Percentiles rank a stretch among this genome's conserved stretches.
These are phyloP conservation scores for Thamnidium elegans DNA, from an alignment of 192 early-diverging fungal species.

Conservation along the genomic window DNA sequence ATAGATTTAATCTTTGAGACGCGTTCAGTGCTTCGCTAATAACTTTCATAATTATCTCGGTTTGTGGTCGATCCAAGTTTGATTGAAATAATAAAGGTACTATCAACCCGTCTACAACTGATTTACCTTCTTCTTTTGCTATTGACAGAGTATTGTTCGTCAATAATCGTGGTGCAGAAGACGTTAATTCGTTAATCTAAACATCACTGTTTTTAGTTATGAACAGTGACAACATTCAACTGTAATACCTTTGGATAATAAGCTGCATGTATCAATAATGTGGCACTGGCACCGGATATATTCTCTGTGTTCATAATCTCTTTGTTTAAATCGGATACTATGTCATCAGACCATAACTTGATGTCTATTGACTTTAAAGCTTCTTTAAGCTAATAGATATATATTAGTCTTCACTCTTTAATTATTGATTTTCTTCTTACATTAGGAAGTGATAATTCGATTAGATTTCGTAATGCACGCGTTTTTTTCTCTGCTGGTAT, in stretches of 20 bases:
- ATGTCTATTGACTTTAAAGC: neutral
- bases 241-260: neutral
- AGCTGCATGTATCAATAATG: neutral
- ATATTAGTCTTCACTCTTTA: neutral
- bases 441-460: neutral
- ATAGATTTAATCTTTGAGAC: neutral
- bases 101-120: slow-evolving; percentile 1
- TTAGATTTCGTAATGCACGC: neutral
- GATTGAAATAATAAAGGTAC: neutral
- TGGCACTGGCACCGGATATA: no score
- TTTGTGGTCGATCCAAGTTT: neutral
- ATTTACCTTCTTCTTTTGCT: neutral
- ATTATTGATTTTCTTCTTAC: neutral
- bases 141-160: neutral
- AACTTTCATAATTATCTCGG: neutral
- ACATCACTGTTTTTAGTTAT: no score
- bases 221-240: no score
- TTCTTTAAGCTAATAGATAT: neutral
- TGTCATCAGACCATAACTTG: neutral
- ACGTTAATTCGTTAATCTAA: no score
- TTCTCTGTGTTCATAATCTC: neutral
- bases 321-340: neutral
- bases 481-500: neutral
- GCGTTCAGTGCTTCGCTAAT: neutral
- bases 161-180: neutral